These are phyloP conservation scores for Oxalis stricta DNA, from an alignment of 441 rosid genomes.

Conservation along the genomic window DNA sequence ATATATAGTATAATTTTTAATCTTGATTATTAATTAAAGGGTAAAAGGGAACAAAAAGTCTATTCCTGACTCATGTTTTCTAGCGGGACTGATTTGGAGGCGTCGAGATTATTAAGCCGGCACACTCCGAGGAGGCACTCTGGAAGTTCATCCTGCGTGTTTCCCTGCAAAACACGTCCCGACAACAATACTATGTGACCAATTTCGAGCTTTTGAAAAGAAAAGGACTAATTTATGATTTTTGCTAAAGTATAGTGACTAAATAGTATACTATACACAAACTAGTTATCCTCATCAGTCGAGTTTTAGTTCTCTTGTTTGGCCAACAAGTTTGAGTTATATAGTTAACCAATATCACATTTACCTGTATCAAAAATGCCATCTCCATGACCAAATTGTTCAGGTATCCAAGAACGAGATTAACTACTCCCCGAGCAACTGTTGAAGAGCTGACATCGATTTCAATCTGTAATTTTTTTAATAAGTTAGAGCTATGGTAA, in stretches of 20 bases:
- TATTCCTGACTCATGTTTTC: slow-evolving; percentile 1
- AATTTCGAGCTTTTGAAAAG: not conserved
- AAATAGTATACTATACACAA: too few species aligned
- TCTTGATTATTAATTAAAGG: too few species aligned
- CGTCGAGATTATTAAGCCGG: slow-evolving; percentile 58
- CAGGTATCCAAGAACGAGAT: slow-evolving; percentile 74
- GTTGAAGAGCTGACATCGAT: slow-evolving; percentile 89
- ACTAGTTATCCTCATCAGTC: not conserved
- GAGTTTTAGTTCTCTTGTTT: not conserved
- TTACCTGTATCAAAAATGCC: slow-evolving; percentile 91
- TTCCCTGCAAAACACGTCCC: slow-evolving; percentile 34
- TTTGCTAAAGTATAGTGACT: not conserved
- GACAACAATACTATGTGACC: not conserved
- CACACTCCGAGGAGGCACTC: slow-evolving; percentile 77
- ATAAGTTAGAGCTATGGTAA: too few species aligned
- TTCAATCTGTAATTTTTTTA: slow-evolving; percentile 45
- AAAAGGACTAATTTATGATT: too few species aligned
- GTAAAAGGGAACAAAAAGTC: not conserved
- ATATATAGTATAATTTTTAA: too few species aligned
- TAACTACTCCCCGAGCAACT: slow-evolving; percentile 78
- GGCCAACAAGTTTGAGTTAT: not conserved
- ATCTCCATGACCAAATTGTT: slow-evolving; percentile 78
- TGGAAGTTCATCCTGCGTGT: slow-evolving; percentile 84
- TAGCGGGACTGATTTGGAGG: slow-evolving; percentile 31
- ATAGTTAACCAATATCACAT: not conserved